Base-by-base conservation (phyloP, 2,329 filamentous ascomycete genomes). In the Sclerotinia nivalis region DNA sequence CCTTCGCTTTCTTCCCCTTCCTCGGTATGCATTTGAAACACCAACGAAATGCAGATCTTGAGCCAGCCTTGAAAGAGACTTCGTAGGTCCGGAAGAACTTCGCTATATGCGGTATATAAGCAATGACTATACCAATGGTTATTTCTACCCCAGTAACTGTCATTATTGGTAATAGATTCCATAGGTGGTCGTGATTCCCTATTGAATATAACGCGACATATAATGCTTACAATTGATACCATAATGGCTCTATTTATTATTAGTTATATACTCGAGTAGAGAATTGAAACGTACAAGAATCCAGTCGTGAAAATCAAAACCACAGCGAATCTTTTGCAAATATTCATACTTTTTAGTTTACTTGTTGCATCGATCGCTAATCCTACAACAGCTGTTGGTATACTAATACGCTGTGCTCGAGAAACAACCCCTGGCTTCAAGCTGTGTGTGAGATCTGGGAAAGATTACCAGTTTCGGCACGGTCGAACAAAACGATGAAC, bases 111-210 rank as follows among this genome's bases (percentile, higher is more conserved):
- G 58, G n/a, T 0, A n/a, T 60, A 18, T n/a, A 10, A 28, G 58
- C 7, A 12, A 60, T 43, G 2, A 60, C 28, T 7, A 45, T 25
- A 20, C 58, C 58, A 28, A 60, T 28, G 13, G 4, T 2, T 4
- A n/a, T 37, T 31, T 60, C 58, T 1, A n/a, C n/a, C n/a, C n/a
- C n/a, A n/a, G n/a, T n/a, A n/a, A n/a, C n/a, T n/a, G n/a, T n/a
- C n/a, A n/a, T n/a, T n/a, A n/a, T n/a, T n/a, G n/a, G 40, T 31
- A 13, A 31, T 20, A 6, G 0, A 22, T 28, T 20, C 58, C 58
- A 60, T 0, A n/a, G 12, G 28, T 28, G n/a, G 4, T 60, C 58
- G 1, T 1, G 0, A 22, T 9, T 25, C n/a, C 0, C 1, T 12
- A 2, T 60, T 6, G 18, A 60, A 1, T 10, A 28, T 28, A 1